Evolutionary conservation across 257 asterid genomes (phyloP).

Genomic region (Perilla frutescens): DNA sequence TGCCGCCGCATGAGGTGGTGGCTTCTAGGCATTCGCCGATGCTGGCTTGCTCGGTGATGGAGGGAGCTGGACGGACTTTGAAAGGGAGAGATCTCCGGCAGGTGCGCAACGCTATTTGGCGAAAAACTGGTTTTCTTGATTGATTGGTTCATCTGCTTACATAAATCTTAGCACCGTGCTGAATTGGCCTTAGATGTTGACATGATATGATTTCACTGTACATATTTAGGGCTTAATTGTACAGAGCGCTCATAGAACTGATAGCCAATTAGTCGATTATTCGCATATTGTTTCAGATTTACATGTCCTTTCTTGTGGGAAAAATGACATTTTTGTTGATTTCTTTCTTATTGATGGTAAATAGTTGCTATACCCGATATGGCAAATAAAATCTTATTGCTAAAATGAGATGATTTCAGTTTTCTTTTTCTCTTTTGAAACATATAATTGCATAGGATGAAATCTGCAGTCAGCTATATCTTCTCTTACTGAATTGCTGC

Average conservation of each 20-base stretch:
- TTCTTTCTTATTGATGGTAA: slow-evolving; percentile 7
- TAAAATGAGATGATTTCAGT: slow-evolving; percentile 12
- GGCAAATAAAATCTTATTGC: neutral
- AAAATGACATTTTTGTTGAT: neutral
- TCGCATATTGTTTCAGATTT: slow-evolving; percentile 10
- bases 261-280: slow-evolving; percentile 14
- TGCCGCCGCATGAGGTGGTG: slow-evolving; percentile 78
- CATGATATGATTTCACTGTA: slow-evolving; percentile 35
- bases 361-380: neutral
- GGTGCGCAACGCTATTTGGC: slow-evolving; percentile 74
- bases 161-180: slow-evolving; percentile 11
- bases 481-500: neutral
- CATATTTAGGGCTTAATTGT: slow-evolving; percentile 40
- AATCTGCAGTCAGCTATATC: slow-evolving; percentile 9
- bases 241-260: slow-evolving; percentile 32
- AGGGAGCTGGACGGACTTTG: slow-evolving; percentile 78
- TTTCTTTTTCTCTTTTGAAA: neutral
- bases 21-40: slow-evolving; percentile 56
- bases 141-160: slow-evolving; percentile 36
- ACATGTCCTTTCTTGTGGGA: slow-evolving; percentile 16
- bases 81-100: slow-evolving; percentile 83
- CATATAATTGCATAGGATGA: neutral
- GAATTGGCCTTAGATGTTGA: slow-evolving; percentile 28
- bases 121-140: slow-evolving; percentile 69
- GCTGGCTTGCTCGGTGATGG: slow-evolving; percentile 67